Evolutionary conservation across 805 yeast genomes (phyloP).

Genomic region (Priceomyces fermenticarens): DNA sequence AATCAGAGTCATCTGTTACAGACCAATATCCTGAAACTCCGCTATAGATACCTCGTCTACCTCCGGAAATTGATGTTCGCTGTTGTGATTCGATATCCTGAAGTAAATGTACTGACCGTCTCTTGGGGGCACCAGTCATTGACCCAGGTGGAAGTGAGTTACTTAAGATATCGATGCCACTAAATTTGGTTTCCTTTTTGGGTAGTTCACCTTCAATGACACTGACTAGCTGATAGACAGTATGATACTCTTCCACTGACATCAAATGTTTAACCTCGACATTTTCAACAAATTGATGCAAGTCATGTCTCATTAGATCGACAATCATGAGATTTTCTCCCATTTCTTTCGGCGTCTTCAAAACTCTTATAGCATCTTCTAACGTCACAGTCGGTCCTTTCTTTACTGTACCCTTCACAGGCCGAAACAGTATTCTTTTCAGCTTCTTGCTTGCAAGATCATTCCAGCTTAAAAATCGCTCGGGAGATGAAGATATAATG

Average conservation of each 20-base stretch:
- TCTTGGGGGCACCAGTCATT: constrained; percentile 99
- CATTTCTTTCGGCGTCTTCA: constrained; percentile 84
- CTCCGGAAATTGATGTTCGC: constrained; percentile 24
- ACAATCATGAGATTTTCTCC: constrained; percentile 98
- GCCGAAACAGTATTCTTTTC: constrained; percentile 72
- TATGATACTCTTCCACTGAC: constrained; percentile 88
- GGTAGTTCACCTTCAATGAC: constrained; percentile 69
- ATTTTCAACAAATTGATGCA: constrained; percentile 59
- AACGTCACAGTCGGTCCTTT: constrained; percentile 54
- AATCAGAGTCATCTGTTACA: constrained; percentile 79
- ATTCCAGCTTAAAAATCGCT: constrained; percentile 82
- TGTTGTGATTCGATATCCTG: constrained; percentile 53
- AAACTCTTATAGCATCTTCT: constrained; percentile 58
- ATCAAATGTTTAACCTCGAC: constrained; percentile 78
- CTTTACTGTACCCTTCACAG: constrained; percentile 93
- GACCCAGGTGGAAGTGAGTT: constrained; percentile 95
- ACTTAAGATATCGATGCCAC: constrained; percentile 76
- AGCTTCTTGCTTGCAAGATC: constrained; percentile 23
- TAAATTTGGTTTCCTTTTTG: constrained; percentile 26
- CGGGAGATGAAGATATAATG: constrained; percentile 89
- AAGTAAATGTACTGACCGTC: constrained; percentile 81
- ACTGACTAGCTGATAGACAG: constrained; percentile 89
- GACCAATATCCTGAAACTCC: constrained; percentile 98
- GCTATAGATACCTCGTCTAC: constrained; percentile 81
- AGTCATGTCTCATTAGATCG: constrained; percentile 90